Evolutionary conservation across 2,329 filamentous ascomycete genomes (phyloP).

Genomic region (Tolypocladium capitatum): DNA sequence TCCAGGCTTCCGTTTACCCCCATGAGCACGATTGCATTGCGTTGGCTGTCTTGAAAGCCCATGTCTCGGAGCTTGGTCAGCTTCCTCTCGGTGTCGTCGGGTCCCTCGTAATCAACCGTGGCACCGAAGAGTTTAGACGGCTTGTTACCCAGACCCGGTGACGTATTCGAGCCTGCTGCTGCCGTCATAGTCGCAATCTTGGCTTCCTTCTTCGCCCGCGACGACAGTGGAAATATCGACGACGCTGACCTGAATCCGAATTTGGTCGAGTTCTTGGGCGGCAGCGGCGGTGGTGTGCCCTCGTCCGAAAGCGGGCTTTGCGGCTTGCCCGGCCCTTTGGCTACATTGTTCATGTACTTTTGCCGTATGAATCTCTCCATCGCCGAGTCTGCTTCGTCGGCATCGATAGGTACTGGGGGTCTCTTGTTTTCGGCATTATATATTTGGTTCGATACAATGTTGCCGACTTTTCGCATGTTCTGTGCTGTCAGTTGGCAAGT

Average conservation of each 20-base stretch:
- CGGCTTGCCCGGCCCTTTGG: conserved; percentile 23
- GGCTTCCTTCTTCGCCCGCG: conserved; percentile 44
- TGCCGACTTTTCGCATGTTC: conserved; percentile 93
- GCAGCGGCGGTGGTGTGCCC: conserved; percentile 43
- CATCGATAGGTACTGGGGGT: conserved; percentile 75
- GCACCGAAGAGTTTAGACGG: conserved; percentile 57
- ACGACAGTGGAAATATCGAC: conserved; percentile 53
- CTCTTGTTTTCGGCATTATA: conserved; percentile 80
- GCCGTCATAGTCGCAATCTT: conserved; percentile 16
- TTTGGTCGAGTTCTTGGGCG: conserved; percentile 52
- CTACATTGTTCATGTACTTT: conserved; percentile 64
- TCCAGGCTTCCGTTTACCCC: conserved; percentile 77
- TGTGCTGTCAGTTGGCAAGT: conserved; percentile 21
- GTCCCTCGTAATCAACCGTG: conserved; percentile 40
- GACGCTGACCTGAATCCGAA: conserved; percentile 46
- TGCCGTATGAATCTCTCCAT: conserved; percentile 93
- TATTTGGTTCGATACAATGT: conserved; percentile 68
- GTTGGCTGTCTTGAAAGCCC: conserved; percentile 76
- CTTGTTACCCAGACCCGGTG: conserved; percentile 42
- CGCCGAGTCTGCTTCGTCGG: conserved; percentile 81
- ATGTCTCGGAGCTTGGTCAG: conserved; percentile 69
- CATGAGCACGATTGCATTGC: conserved; percentile 70
- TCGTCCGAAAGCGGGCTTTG: conserved; percentile 43
- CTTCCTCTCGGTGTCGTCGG: conserved; percentile 60
- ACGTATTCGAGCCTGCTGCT: conserved; percentile 14